Base-by-base conservation (phyloP, 163 green algal species). In the Scenedesmus sp. region DNA sequence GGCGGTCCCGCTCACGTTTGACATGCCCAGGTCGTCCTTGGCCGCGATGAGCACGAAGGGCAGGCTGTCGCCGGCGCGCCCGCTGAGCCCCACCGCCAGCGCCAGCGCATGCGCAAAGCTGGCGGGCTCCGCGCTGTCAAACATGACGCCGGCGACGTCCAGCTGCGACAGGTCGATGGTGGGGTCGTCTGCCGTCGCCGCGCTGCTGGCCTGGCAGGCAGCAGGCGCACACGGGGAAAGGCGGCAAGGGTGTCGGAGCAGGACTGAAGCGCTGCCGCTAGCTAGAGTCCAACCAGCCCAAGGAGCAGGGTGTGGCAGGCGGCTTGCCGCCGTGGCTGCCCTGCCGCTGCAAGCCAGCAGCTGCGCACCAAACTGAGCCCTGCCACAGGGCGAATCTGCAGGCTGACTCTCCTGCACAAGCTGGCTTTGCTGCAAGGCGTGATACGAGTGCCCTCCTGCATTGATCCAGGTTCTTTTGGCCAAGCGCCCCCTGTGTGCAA, bases 111-210 rank as follows among this genome's bases (percentile, higher is more conserved):
- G 44, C 9, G 51, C 16, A 80, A 98, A 96, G 20, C 93, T 97
- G 46, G 91, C 85, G 6, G 88, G 65, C 49, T 90, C 92, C 53
- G 76, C 91, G 44, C 90, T 93, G 92, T 99, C 97, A 94, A 98
- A 99, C 72, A 98, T 84, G 59, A 98, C 98, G 2, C 92, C 92
- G n/a, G 96, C 97, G 7, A 96, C 94, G 83, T 99, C 97, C 15
- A 89, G 93, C 83, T 70, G 65, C 3, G 85, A 82, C 20, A 93
- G 85, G 56, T 84, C 79, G 26, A 13, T 18, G 68, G 68, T 37
- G 68, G 68, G 68, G 30, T 37, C 30, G 68, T 79, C 30, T 42
- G 30, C 30, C 20, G 68, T 79, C 12, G 68, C 68, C 9, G 68
- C 68, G 13, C 68, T 79, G 26, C 68, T 43, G 26, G 26, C 26